Evolutionary conservation across 371 early-diverging fungal species (phyloP).

Genomic region (Syncephalastrum contaminatum): DNA sequence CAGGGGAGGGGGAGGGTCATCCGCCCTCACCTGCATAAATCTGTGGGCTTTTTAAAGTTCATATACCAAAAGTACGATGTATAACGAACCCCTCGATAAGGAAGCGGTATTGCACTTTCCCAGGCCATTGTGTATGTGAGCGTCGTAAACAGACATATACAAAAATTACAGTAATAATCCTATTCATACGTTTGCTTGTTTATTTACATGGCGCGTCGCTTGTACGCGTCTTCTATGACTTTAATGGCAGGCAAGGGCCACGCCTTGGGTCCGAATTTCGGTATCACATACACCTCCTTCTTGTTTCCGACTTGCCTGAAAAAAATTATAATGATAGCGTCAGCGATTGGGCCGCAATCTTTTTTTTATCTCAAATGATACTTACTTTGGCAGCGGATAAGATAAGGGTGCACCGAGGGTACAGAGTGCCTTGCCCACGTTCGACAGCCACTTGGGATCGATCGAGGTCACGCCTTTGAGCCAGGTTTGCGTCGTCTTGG

Average conservation of each 20-base stretch:
- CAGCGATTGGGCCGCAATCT: slow-evolving; percentile 10
- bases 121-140: no score
- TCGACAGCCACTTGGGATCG: slow-evolving; percentile 76
- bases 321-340: not conserved
- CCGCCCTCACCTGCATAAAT: no score
- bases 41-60: no score
- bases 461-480: slow-evolving; percentile 82
- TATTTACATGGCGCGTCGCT: no score
- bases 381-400: slow-evolving; percentile 65
- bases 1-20: no score
- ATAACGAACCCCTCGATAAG: no score
- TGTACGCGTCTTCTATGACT: slow-evolving; percentile 21
- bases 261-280: slow-evolving; percentile 73
- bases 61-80: no score
- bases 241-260: slow-evolving; percentile 78
- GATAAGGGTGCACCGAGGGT: slow-evolving; percentile 66
- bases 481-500: slow-evolving; percentile 56
- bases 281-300: slow-evolving; percentile 69
- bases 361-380: slow-evolving; percentile 1
- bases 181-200: no score
- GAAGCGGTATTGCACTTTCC: no score
- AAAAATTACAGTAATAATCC: no score
- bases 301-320: slow-evolving; percentile 36
- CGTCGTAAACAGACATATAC: no score
- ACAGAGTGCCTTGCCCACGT: slow-evolving; percentile 66